These are phyloP conservation scores for Rubia occidens DNA, from an alignment of 305 asterid genomes.

Conservation along the genomic window DNA sequence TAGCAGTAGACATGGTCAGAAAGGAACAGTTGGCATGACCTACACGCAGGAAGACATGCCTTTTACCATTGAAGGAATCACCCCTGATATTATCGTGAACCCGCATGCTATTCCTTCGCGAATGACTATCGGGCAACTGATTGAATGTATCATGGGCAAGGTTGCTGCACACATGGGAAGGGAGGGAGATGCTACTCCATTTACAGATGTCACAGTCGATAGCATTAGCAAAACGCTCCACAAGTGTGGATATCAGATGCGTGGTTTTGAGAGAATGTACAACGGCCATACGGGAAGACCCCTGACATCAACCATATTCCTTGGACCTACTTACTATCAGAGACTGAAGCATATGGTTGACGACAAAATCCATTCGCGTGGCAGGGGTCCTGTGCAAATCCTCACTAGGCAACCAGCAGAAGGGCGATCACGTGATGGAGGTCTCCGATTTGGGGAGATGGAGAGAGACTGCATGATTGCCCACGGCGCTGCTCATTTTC, in stretches of 20 bases:
- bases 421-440: slow-evolving; percentile 97
- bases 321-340: slow-evolving; percentile 97
- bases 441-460: slow-evolving; percentile 97
- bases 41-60: slow-evolving; percentile 99
- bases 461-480: slow-evolving; percentile 98
- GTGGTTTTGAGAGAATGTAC: slow-evolving; percentile 96
- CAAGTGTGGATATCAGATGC: slow-evolving; percentile 94
- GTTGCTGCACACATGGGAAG: slow-evolving; percentile 98
- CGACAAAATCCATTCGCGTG: slow-evolving; percentile 93
- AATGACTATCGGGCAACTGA: slow-evolving; percentile 95
- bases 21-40: slow-evolving; percentile 96
- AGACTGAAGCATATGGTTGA: slow-evolving; percentile 97
- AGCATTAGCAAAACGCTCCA: slow-evolving; percentile 92
- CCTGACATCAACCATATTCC: slow-evolving; percentile 74
- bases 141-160: slow-evolving; percentile 96
- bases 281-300: slow-evolving; percentile 89
- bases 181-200: slow-evolving; percentile 99
- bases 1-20: slow-evolving; percentile 96
- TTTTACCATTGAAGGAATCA: slow-evolving; percentile 83
- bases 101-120: slow-evolving; percentile 99
- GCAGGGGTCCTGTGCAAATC: slow-evolving; percentile 93
- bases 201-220: slow-evolving; percentile 93
- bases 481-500: slow-evolving; percentile 93
- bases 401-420: slow-evolving; percentile 98
- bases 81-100: slow-evolving; percentile 87